Conservation (phyloP, 129 eudicot species). For the Deinandra increscens region DNA sequence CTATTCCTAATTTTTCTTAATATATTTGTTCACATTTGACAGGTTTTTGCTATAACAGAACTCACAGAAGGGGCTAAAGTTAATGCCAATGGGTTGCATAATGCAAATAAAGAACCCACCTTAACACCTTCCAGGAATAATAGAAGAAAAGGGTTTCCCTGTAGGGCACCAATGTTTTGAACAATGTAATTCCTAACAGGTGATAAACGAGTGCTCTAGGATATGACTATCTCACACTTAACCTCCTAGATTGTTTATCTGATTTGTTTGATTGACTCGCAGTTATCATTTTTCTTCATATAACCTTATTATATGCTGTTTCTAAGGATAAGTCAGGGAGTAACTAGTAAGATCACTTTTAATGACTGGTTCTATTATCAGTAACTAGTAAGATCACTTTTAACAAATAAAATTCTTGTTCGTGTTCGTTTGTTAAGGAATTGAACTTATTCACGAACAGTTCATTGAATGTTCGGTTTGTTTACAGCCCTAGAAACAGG, state of each 20-base stretch:
- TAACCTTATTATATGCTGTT: background rate
- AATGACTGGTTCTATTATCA: background rate
- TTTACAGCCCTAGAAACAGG: no score
- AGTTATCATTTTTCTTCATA: background rate
- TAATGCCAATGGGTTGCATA: background rate
- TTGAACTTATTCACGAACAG: no score
- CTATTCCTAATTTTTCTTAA: background rate
- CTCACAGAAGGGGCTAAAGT: constrained; percentile 11
- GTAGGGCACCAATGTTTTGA: constrained; percentile 46
- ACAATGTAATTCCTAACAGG: background rate
- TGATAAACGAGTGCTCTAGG: constrained; percentile 6
- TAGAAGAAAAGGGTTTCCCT: constrained; percentile 40
- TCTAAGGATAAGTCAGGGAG: background rate
- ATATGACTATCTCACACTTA: background rate
- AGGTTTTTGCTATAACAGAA: constrained; percentile 30
- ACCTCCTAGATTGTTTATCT: background rate
- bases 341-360: background rate
- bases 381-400: no score
- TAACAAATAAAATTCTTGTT: no score
- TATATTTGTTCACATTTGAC: background rate
- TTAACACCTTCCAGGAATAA: constrained; percentile 26
- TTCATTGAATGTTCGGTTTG: no score
- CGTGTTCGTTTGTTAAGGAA: no score
- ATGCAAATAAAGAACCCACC: background rate
- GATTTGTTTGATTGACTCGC: background rate